Evolutionary conservation across 257 asterid genomes (phyloP).

Genomic region (Coffea eugenioides): DNA sequence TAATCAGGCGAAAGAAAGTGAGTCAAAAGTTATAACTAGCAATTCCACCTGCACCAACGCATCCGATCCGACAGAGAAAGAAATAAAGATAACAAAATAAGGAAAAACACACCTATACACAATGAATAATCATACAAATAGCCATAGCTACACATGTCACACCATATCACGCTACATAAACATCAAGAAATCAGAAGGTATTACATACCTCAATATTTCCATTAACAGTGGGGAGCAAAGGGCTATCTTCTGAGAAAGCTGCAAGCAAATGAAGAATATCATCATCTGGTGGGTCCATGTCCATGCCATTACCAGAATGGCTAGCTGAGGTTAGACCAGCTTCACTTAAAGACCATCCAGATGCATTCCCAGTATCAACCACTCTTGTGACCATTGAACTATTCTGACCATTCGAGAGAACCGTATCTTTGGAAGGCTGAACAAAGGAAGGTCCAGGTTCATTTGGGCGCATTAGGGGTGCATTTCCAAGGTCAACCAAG

Average conservation of each 20-base stretch:
- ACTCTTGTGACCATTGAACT: conserved; percentile 18
- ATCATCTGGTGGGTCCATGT: conserved; percentile 28
- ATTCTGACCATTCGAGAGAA: conserved; percentile 2
- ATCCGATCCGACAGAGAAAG: background rate
- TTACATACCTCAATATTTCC: conserved; percentile 40
- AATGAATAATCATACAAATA: background rate
- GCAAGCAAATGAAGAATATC: conserved; percentile 41
- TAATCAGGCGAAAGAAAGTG: background rate
- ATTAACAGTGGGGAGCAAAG: conserved; percentile 18
- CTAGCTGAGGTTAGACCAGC: conserved; percentile 33
- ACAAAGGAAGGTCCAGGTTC: conserved; percentile 18
- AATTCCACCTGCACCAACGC: background rate
- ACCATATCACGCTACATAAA: no score
- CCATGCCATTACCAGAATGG: conserved; percentile 26
- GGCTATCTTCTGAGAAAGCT: conserved; percentile 33
- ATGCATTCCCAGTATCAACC: conserved; percentile 23
- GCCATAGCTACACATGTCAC: no score
- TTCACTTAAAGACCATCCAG: conserved; percentile 23
- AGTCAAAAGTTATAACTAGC: background rate
- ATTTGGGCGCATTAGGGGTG: conserved; percentile 1
- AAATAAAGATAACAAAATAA: background rate
- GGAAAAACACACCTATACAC: background rate
- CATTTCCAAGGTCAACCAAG: conserved; percentile 11
- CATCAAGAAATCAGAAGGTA: background rate
- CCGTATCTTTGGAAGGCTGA: background rate